Percentiles rank a stretch among this genome's conserved stretches.
Conservation (phyloP, 148 eudicot species). For the Rhododendron ferrugineum region DNA sequence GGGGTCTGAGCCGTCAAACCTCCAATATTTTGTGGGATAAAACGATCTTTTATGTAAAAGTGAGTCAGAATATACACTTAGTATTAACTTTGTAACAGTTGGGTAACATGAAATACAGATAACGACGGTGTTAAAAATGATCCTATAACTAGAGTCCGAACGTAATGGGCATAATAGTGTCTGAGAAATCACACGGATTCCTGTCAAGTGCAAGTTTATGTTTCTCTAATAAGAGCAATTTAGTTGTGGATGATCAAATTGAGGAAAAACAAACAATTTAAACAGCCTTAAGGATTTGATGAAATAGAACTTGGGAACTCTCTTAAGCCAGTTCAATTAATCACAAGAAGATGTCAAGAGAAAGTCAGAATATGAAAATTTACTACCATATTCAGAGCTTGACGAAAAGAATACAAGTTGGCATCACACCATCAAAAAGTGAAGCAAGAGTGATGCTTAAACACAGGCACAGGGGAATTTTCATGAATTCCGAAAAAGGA, state of each 20-base stretch:
- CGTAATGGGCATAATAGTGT: not conserved
- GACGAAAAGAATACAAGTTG: not conserved
- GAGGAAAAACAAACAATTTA: not conserved
- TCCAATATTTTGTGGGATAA: not conserved
- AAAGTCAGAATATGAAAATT: not conserved
- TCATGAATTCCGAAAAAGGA: not conserved
- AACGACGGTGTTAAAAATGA: not conserved
- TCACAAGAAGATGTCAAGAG: not conserved
- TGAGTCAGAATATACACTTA: not conserved
- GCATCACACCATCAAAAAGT: not conserved
- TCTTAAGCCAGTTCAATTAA: not conserved
- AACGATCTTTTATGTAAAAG: too few relatives aligned
- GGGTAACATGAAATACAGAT: not conserved
- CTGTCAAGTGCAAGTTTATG: not conserved
- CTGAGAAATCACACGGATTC: not conserved
- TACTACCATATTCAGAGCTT: not conserved
- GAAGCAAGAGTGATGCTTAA: conserved; percentile 2
- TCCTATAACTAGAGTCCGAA: not conserved
- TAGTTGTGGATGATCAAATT: not conserved
- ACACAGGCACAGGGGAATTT: not conserved
- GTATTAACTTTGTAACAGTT: not conserved
- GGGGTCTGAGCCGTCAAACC: not conserved
- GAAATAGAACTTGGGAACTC: not conserved
- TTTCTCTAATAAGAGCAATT: not conserved
- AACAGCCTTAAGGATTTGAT: not conserved